Conservation (phyloP, 2,329 filamentous ascomycete genomes). For the Boeremia exigua region DNA sequence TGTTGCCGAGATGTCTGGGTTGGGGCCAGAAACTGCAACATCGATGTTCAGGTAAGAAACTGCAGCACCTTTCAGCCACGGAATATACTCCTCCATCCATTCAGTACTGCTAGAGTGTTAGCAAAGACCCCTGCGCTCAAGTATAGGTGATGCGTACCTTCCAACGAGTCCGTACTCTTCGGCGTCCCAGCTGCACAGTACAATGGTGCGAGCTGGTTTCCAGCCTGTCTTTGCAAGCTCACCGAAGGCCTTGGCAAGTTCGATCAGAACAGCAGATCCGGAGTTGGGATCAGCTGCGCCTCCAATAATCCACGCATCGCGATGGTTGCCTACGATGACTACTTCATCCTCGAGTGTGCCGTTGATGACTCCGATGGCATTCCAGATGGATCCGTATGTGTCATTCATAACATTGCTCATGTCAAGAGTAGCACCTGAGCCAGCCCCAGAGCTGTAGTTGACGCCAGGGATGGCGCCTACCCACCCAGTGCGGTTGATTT, state of each 20-base stretch:
- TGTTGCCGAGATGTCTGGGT: constrained; percentile 48
- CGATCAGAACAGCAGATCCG: constrained; percentile 57
- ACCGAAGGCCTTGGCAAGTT: constrained; percentile 58
- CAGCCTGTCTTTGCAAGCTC: constrained; percentile 56
- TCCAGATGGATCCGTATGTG: constrained; percentile 80
- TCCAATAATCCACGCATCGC: constrained; percentile 62
- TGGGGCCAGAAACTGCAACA: constrained; percentile 54
- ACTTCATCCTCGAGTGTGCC: constrained; percentile 65
- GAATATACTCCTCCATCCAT: constrained; percentile 58
- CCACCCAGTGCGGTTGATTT: constrained; percentile 50
- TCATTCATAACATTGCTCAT: constrained; percentile 77
- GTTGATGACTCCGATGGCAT: constrained; percentile 72
- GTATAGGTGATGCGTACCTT: constrained; percentile 23
- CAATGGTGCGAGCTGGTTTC: constrained; percentile 59
- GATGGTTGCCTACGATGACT: constrained; percentile 60
- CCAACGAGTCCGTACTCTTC: constrained; percentile 50
- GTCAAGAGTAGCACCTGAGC: constrained; percentile 58
- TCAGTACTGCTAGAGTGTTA: constrained; percentile 48
- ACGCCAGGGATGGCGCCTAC: constrained; percentile 45
- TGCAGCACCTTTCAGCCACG: constrained; percentile 53
- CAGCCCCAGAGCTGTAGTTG: constrained; percentile 49
- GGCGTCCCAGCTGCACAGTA: constrained; percentile 53
- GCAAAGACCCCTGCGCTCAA: not conserved
- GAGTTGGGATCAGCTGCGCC: constrained; percentile 61
- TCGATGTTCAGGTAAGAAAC: constrained; percentile 61